Percentiles rank a stretch among this genome's conserved stretches.
Conservation (phyloP, 129 eudicot genomes). For the Oenanthe sinensis region DNA sequence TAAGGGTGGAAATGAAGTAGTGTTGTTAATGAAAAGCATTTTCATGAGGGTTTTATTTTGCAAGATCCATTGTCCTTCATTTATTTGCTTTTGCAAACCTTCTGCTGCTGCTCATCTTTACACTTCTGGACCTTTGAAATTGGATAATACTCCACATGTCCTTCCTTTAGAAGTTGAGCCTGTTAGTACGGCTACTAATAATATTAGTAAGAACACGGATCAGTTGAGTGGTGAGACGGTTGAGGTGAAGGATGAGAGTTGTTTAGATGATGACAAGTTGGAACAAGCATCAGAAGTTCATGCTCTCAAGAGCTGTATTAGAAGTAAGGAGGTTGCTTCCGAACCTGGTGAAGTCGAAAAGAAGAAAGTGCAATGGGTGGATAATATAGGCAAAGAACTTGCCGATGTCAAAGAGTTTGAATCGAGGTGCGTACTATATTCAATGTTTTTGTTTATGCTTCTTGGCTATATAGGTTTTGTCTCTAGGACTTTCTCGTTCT, state of each 20-base stretch:
- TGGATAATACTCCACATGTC: slow-evolving; percentile 54
- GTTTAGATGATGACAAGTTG: slow-evolving; percentile 35
- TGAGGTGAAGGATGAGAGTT: slow-evolving; percentile 27
- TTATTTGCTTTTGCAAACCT: slow-evolving; percentile 90
- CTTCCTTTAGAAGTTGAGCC: slow-evolving; percentile 21
- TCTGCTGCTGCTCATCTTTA: slow-evolving; percentile 74
- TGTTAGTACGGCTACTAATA: slow-evolving; percentile 12
- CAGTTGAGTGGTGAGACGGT: slow-evolving; percentile 31
- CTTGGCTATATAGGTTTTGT: neutral
- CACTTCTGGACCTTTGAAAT: slow-evolving; percentile 51
- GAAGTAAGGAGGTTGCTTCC: slow-evolving; percentile 16
- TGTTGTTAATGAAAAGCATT: slow-evolving; percentile 51
- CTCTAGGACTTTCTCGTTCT: neutral
- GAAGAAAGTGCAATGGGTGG: slow-evolving; percentile 82
- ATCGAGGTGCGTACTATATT: slow-evolving; percentile 46
- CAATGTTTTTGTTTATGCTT: neutral
- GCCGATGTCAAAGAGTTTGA: slow-evolving; percentile 80
- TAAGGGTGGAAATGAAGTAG: slow-evolving; percentile 23
- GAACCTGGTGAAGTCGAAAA: slow-evolving; percentile 24
- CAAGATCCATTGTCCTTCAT: slow-evolving; percentile 90
- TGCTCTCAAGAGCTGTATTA: slow-evolving; percentile 52
- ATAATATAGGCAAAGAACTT: slow-evolving; percentile 64
- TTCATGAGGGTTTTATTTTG: slow-evolving; percentile 87
- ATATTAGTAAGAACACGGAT: slow-evolving; percentile 16
- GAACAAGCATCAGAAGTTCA: slow-evolving; percentile 20